A percentile compares a stretch with the other conserved stretches of the same genome.
phyloP scores from a whole-genome alignment of 805 yeast species.

The Kluyveromyces lactis region DNA sequence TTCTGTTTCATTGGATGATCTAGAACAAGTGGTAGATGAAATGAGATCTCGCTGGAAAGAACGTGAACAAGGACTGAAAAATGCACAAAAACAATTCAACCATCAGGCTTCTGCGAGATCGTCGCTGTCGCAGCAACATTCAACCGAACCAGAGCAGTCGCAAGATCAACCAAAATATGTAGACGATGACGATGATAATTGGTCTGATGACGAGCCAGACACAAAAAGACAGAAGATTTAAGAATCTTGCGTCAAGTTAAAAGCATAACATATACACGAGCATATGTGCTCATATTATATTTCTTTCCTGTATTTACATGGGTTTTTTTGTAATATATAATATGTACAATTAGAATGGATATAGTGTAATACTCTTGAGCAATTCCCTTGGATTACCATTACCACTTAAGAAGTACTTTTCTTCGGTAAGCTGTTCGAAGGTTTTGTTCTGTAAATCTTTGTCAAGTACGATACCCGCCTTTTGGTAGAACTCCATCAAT shows the following conservation, averaged over 20 bases:
- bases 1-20: slow-evolving; percentile 73
- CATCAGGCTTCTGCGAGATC: slow-evolving; percentile 3
- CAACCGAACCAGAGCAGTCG: slow-evolving; percentile 2
- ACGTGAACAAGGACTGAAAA: slow-evolving; percentile 34
- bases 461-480: slow-evolving; percentile 34
- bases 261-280: neutral
- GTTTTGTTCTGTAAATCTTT: slow-evolving; percentile 28
- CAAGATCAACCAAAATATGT: slow-evolving; percentile 22
- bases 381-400: slow-evolving; percentile 57
- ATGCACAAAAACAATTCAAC: slow-evolving; percentile 5
- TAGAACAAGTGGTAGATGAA: slow-evolving; percentile 46
- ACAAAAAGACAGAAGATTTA: slow-evolving; percentile 1
- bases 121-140: neutral
- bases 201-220: slow-evolving; percentile 22
- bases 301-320: slow-evolving; percentile 4
- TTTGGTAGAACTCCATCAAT: slow-evolving; percentile 33
- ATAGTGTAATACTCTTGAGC: slow-evolving; percentile 29
- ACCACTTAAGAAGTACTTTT: slow-evolving; percentile 49
- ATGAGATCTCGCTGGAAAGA: slow-evolving; percentile 57
- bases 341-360: slow-evolving; percentile 3
- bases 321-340: slow-evolving; percentile 1
- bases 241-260: neutral
- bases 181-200: slow-evolving; percentile 20
- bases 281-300: neutral
- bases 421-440: slow-evolving; percentile 33